phyloP scores from a whole-genome alignment of 148 eudicot species.

The Spergularia bocconei region DNA sequence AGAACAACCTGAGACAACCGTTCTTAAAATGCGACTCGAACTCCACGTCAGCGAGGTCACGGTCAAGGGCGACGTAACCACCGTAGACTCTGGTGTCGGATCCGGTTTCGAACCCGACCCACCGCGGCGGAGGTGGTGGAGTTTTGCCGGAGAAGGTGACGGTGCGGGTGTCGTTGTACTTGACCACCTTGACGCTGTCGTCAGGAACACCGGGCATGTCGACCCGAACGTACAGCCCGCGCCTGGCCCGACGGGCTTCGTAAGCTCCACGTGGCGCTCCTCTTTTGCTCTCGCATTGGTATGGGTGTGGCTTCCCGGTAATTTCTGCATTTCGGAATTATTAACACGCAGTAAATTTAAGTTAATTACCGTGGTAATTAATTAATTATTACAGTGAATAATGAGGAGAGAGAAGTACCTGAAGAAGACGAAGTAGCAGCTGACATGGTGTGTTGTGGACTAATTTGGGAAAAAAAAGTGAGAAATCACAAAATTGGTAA shows the following conservation, averaged over 20 bases:
- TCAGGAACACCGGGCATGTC: constrained; percentile 12
- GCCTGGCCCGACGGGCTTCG: neutral
- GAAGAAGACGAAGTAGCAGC: no score
- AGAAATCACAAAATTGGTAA: no score
- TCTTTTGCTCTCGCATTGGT: neutral
- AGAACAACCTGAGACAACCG: constrained; percentile 13
- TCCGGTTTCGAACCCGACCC: neutral
- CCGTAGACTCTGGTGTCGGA: constrained; percentile 5
- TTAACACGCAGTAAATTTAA: no score
- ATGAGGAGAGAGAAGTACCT: no score
- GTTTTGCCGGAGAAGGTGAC: constrained; percentile 8
- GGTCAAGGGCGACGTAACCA: constrained; percentile 11
- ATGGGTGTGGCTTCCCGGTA: neutral
- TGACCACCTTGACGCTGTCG: neutral
- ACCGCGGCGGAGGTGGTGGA: neutral
- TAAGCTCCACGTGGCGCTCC: neutral
- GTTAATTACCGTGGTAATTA: no score
- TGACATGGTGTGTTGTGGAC: no score
- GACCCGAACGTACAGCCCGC: constrained; percentile 1
- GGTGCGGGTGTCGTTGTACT: neutral
- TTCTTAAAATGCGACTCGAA: neutral
- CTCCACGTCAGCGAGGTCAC: neutral
- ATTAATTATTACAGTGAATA: no score
- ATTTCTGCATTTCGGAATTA: neutral
- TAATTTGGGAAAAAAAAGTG: no score